Evolutionary conservation across 2,329 filamentous ascomycete species (phyloP).

Genomic region (Allantophomopsis cytisporea): DNA sequence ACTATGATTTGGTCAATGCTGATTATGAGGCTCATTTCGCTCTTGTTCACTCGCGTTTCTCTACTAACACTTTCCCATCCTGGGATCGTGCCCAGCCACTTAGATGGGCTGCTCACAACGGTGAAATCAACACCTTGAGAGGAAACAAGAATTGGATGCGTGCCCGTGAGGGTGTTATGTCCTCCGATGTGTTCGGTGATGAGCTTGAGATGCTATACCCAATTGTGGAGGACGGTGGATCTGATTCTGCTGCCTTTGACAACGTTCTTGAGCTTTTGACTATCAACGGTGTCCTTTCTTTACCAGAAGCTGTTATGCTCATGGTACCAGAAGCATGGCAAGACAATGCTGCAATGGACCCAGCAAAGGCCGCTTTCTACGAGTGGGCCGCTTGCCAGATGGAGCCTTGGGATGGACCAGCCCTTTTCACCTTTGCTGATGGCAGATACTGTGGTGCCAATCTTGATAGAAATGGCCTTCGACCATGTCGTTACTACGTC

Average conservation of each 20-base stretch:
- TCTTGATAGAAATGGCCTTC: conserved; percentile 85
- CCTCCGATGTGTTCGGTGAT: conserved; percentile 83
- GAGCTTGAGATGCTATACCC: conserved; percentile 86
- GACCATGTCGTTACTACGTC: conserved; percentile 93
- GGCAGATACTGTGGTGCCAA: conserved; percentile 96
- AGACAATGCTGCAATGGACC: conserved; percentile 82
- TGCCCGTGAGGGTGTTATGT: conserved; percentile 87
- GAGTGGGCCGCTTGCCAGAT: conserved; percentile 98
- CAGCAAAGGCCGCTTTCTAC: conserved; percentile 92
- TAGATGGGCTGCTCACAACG: conserved; percentile 95
- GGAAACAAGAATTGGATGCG: conserved; percentile 99
- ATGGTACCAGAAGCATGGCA: conserved; percentile 99
- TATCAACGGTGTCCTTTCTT: conserved; percentile 89
- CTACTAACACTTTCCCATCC: conserved; percentile 94
- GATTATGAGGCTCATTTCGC: conserved; percentile 97
- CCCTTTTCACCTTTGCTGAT: conserved; percentile 93
- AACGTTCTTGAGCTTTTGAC: conserved; percentile 89
- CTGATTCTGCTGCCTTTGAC: conserved; percentile 93
- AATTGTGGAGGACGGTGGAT: conserved; percentile 91
- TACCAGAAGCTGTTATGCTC: conserved; percentile 94
- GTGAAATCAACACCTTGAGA: conserved; percentile 94
- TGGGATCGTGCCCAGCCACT: conserved; percentile 96
- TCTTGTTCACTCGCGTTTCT: conserved; percentile 92
- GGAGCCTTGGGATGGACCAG: conserved; percentile 97
- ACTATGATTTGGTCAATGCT: conserved; percentile 90